A percentile compares a stretch with the other conserved stretches of the same genome.
Evolutionary conservation across 345 rosid genomes (phyloP).

Genomic region (Sonneratia alba): DNA sequence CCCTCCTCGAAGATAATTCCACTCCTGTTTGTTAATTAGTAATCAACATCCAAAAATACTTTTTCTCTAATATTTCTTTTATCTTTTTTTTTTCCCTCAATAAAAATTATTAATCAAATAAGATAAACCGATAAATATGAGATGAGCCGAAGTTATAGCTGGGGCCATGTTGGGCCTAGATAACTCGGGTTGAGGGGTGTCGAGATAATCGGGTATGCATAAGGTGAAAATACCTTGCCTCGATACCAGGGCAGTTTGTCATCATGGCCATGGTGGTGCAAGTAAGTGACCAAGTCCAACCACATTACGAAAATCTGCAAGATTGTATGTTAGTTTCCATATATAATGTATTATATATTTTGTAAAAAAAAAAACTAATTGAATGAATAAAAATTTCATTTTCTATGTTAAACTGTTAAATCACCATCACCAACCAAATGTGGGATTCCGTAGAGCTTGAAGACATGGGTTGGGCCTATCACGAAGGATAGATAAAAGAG

Average conservation of each 20-base stretch:
- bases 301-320: conserved; percentile 66
- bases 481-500: conserved; percentile 6
- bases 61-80: no score
- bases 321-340: neutral
- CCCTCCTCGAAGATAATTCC: conserved; percentile 88
- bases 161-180: neutral
- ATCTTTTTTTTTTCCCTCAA: no score
- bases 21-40: conserved; percentile 33
- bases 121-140: no score
- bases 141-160: neutral
- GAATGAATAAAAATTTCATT: neutral
- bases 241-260: conserved; percentile 88
- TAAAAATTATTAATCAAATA: no score
- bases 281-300: conserved; percentile 79
- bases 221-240: conserved; percentile 46
- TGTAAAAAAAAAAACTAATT: no score
- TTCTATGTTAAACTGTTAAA: no score
- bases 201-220: no score
- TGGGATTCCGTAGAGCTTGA: conserved; percentile 68
- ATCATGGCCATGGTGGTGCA: conserved; percentile 81
- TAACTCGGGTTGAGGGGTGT: no score
- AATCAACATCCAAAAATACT: no score
- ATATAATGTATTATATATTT: neutral
- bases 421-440: conserved; percentile 26
- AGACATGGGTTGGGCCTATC: conserved; percentile 31